phyloP scores from a whole-genome alignment of 2,329 filamentous ascomycete species.

The Alternaria sp. region DNA sequence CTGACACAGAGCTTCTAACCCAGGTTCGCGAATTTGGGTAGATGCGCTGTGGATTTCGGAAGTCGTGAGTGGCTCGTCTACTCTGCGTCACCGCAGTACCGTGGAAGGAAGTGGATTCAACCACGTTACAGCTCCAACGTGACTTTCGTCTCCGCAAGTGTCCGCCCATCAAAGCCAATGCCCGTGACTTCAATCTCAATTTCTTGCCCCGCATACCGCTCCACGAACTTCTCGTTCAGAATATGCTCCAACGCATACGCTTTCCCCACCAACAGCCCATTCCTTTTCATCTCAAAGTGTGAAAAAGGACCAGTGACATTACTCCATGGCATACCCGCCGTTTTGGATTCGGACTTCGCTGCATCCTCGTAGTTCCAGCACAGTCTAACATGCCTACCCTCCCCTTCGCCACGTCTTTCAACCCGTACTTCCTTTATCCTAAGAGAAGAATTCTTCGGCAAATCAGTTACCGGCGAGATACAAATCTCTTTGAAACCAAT shows the following conservation, averaged over 20 bases:
- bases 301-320: conserved; percentile 44
- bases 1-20: no score
- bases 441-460: not conserved
- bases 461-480: conserved; percentile 14
- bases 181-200: not conserved
- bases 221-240: conserved; percentile 18
- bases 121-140: not conserved
- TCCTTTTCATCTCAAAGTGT: no score
- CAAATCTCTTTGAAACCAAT: conserved; percentile 22
- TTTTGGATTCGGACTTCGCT: not conserved
- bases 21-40: no score
- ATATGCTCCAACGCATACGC: conserved; percentile 41
- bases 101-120: not conserved
- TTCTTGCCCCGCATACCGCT: not conserved
- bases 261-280: conserved; percentile 27
- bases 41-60: no score
- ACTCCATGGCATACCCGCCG: conserved; percentile 34
- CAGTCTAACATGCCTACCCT: conserved; percentile 30
- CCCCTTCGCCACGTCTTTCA: conserved; percentile 18
- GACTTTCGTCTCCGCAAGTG: not conserved
- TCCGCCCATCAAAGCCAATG: not conserved
- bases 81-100: not conserved
- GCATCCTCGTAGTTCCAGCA: conserved; percentile 27
- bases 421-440: conserved; percentile 22
- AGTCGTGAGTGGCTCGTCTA: not conserved